Conservation (phyloP, 2,329 filamentous ascomycete genomes). For the Berkeleyomyces basicola region DNA sequence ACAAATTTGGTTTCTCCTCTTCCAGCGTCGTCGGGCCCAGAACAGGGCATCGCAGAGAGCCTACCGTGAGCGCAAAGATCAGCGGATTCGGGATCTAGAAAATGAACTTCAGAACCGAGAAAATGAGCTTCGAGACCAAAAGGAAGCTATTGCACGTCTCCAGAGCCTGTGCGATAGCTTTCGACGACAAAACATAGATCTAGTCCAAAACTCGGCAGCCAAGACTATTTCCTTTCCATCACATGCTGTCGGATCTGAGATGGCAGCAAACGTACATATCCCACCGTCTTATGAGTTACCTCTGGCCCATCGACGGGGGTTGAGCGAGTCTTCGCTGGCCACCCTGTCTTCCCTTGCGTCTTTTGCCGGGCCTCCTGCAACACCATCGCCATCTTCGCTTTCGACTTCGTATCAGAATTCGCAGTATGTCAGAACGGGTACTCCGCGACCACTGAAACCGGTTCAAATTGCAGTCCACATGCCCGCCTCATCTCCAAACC, state of each 20-base stretch:
- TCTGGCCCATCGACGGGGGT: not conserved
- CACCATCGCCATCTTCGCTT: not conserved
- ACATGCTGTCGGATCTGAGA: not conserved
- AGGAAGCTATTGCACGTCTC: not conserved
- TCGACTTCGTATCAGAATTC: not conserved
- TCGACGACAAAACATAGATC: not conserved
- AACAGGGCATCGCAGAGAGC: slow-evolving; percentile 21
- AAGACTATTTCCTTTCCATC: not conserved
- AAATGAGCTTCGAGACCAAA: not conserved
- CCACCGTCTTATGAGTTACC: not conserved
- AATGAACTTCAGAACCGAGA: not conserved
- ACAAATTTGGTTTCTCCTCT: not conserved
- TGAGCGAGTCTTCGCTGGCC: not conserved
- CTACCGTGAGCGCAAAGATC: slow-evolving; percentile 20
- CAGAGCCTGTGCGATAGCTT: slow-evolving; percentile 20
- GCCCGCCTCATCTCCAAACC: not conserved
- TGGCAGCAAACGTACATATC: not conserved
- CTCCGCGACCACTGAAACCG: not conserved
- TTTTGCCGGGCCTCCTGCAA: not conserved
- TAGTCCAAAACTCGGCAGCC: not conserved
- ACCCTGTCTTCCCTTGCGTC: not conserved
- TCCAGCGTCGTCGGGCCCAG: slow-evolving; percentile 20
- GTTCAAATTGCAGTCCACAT: not conserved
- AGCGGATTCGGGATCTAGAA: slow-evolving; percentile 15
- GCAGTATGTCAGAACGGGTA: not conserved